Percentiles rank a stretch among this genome's conserved stretches.
These are phyloP conservation scores for Mycosphaerella sp. DNA, from an alignment of 2,329 filamentous ascomycete genomes.

Conservation along the genomic window DNA sequence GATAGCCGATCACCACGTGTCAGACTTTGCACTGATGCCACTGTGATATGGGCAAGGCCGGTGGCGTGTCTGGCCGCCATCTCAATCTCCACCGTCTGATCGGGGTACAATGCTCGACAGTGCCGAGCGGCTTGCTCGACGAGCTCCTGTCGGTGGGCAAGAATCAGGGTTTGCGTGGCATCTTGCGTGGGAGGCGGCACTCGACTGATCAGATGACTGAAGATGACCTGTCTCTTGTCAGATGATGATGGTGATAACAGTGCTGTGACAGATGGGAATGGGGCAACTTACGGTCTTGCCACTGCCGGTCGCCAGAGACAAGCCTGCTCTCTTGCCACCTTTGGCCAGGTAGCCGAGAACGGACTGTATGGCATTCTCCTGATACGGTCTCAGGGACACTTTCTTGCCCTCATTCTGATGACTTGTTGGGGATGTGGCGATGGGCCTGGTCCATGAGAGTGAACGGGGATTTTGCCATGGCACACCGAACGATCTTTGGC, in stretches of 20 bases:
- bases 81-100: constrained; percentile 78
- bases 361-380: constrained; percentile 80
- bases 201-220: constrained; percentile 86
- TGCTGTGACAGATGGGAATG: background rate
- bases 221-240: constrained; percentile 62
- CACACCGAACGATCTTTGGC: no score
- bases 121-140: constrained; percentile 90
- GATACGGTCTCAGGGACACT: constrained; percentile 64
- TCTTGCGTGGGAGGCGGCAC: constrained; percentile 51
- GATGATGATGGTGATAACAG: background rate
- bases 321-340: constrained; percentile 70
- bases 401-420: background rate
- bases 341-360: constrained; percentile 60
- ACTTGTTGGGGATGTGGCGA: background rate
- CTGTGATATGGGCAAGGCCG: constrained; percentile 81
- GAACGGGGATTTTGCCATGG: background rate
- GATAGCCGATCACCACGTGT: constrained; percentile 61
- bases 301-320: constrained; percentile 79
- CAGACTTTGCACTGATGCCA: constrained; percentile 85
- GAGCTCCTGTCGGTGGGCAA: constrained; percentile 86
- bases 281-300: constrained; percentile 59
- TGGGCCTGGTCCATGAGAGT: background rate
- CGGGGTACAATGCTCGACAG: constrained; percentile 72
- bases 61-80: constrained; percentile 75
- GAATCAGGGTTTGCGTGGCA: constrained; percentile 74